phyloP scores from a whole-genome alignment of 2,329 filamentous ascomycete genomes.

The Colletotrichum sp. region DNA sequence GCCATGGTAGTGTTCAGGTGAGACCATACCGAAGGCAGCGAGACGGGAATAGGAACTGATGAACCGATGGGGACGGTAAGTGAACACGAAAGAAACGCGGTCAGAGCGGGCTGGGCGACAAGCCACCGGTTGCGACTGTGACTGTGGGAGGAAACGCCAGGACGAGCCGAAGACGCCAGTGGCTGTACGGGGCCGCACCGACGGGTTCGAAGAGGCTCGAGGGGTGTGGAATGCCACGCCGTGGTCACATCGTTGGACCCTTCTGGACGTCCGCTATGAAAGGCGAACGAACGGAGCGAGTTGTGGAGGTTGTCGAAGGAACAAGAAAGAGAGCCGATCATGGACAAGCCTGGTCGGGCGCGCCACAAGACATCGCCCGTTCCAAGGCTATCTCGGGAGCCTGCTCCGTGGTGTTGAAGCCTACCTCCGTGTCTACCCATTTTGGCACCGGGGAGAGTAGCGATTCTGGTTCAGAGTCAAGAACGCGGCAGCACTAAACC shows the following conservation, averaged over 20 bases:
- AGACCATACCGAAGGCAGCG: slow-evolving; percentile 12
- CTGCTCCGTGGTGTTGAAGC: neutral
- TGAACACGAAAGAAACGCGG: slow-evolving; percentile 7
- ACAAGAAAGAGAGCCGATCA: neutral
- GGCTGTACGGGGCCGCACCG: neutral
- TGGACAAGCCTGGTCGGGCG: neutral
- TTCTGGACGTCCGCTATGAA: neutral
- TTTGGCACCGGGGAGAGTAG: neutral
- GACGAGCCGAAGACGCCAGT: neutral
- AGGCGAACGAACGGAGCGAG: neutral
- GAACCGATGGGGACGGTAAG: neutral
- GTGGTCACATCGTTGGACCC: neutral
- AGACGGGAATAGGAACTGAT: slow-evolving; percentile 1
- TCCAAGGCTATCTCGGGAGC: neutral
- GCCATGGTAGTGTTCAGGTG: neutral
- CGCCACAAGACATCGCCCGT: neutral
- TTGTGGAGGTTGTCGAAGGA: neutral
- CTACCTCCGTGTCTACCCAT: neutral
- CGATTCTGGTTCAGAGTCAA: neutral
- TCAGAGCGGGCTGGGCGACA: slow-evolving; percentile 2
- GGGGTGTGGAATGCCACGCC: neutral
- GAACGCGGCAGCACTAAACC: neutral
- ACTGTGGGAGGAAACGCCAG: neutral
- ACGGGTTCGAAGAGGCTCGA: slow-evolving; percentile 10
- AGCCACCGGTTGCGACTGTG: slow-evolving; percentile 4